Base-by-base conservation (phyloP, 306 rosid genomes). In the Prunus dulcis region DNA sequence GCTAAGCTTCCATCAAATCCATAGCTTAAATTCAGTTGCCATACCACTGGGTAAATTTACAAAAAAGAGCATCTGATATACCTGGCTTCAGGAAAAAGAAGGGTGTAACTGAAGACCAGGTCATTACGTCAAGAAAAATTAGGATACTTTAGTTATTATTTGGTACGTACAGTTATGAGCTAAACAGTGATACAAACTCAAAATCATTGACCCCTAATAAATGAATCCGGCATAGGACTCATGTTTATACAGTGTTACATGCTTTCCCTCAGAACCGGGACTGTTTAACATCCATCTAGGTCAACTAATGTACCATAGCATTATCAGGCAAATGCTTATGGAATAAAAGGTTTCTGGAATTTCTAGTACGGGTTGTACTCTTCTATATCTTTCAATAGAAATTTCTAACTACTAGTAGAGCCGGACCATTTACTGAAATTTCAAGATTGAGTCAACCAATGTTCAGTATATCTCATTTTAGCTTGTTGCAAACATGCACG, bases 1-100 rank as follows among this genome's bases (percentile, higher is more conserved):
- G 96, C 91, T 82, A 95, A 95, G 98, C 98, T 95, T 90, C 86
- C 92, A 90, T 90, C 93, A 94, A 90, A 87, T 77, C 78, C 89
- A 90, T 73, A 89, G 87, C 87, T 76, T 82, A 86, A 89, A 79
- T 84, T 95, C 89, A 90, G 96, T 85, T 81, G 80, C 73, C 77
- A 81, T 79, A 80, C 77, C 71, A 79, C 74, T 62, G 76, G 80
- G 62, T 82, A 80, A 79, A 76, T 81, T 81, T 81, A 82, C 57
- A 65, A 81, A 82, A 78, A 71, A 72, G 63, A 78, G 76, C 79
- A 88, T 80, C 82, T 86, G 80, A 87, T 76, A 82, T 76, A 77
- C 75, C 83, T 76, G 63, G 74, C 85, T 89, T 83, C 81, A 77
- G 69, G 80, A 85, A 85, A 86, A 76, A 80, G 74, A 84, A 83